Evolutionary conservation across 2,329 filamentous ascomycete genomes (phyloP).

Genomic region (Malbranchea cinnamomea): DNA sequence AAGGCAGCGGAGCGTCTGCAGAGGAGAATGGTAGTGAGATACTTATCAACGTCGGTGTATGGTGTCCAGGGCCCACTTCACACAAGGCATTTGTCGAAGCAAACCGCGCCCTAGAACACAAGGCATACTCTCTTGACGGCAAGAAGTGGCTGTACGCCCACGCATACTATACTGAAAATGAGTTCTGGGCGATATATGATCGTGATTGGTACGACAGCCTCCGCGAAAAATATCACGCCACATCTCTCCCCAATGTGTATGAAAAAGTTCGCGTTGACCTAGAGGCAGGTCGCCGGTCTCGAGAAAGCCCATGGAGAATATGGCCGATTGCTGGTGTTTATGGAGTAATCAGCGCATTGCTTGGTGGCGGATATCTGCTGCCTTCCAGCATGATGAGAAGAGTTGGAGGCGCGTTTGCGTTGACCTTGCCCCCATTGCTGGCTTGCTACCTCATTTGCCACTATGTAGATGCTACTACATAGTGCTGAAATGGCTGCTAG

Average conservation of each 20-base stretch:
- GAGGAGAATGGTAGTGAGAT: conserved; percentile 3
- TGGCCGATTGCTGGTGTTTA: conserved; percentile 2
- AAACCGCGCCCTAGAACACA: conserved; percentile 57
- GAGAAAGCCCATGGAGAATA: conserved; percentile 3
- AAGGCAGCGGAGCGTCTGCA: too few relatives aligned
- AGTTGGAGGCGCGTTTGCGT: too few relatives aligned
- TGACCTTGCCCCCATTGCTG: too few relatives aligned
- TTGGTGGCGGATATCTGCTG: too few relatives aligned
- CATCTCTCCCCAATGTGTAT: conserved; percentile 20
- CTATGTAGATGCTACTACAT: too few relatives aligned
- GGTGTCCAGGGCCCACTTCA: conserved; percentile 55
- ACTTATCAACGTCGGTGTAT: conserved; percentile 47
- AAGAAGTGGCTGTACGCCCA: conserved; percentile 83
- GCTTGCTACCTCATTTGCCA: too few relatives aligned
- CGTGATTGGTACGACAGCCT: conserved; percentile 22
- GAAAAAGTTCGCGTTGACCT: conserved; percentile 18
- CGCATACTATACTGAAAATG: conserved; percentile 57
- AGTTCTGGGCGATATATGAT: conserved; percentile 31
- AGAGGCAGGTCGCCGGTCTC: conserved; percentile 1
- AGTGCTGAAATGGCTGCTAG: too few relatives aligned
- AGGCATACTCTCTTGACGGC: conserved; percentile 54
- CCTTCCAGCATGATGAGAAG: too few relatives aligned
- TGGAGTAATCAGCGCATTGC: too few relatives aligned
- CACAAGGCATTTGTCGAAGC: conserved; percentile 46
- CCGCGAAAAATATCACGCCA: conserved; percentile 25